Conservation (phyloP, 148 eudicot species). For the Chenopodium suecicum region DNA sequence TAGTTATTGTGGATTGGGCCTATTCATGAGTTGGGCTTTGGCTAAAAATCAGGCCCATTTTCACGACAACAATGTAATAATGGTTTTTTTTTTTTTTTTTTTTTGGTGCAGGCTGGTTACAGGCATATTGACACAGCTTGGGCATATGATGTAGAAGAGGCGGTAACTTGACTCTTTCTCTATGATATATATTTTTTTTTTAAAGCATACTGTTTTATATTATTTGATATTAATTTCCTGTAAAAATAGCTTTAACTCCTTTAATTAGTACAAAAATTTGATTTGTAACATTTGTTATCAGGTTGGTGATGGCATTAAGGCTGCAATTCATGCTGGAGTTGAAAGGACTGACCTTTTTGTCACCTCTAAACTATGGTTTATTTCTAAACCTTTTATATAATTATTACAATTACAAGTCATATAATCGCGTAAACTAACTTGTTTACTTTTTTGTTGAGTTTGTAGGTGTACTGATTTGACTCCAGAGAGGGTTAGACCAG, state of each 20-base stretch:
- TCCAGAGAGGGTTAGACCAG: constrained; percentile 4
- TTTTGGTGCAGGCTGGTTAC: neutral
- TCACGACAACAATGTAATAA: too few species aligned
- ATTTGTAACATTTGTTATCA: neutral
- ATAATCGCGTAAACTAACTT: neutral
- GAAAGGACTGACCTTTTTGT: neutral
- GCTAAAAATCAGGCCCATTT: too few species aligned
- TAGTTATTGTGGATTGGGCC: too few species aligned
- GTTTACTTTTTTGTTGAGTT: neutral
- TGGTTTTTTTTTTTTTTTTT: too few species aligned
- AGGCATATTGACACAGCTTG: constrained; percentile 3
- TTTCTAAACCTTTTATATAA: neutral
- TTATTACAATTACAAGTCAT: neutral
- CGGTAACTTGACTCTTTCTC: neutral
- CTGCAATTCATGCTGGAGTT: constrained; percentile 5
- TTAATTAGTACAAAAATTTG: neutral
- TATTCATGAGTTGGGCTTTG: too few species aligned
- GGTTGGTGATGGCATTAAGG: constrained; percentile 6
- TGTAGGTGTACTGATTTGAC: constrained; percentile 8
- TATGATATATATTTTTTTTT: too few species aligned
- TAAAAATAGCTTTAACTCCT: neutral
- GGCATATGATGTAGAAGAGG: neutral
- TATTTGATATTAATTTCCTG: too few species aligned
- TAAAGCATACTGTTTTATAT: too few species aligned
- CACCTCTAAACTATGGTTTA: constrained; percentile 1